Percentiles rank a stretch among this genome's conserved stretches.
Conservation (phyloP, 2,329 filamentous ascomycete species). For the Talaromyces funiculosus region DNA sequence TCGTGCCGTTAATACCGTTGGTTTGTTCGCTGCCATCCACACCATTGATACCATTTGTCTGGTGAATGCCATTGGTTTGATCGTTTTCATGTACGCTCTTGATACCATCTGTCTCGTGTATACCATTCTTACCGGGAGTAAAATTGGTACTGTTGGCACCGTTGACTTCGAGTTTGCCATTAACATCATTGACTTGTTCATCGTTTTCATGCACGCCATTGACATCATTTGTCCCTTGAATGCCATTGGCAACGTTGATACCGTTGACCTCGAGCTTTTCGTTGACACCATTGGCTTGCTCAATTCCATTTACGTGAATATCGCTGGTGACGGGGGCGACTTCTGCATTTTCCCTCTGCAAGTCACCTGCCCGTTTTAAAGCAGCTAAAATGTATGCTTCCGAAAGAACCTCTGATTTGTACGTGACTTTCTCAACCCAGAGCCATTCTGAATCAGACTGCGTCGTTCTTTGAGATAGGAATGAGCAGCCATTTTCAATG, state of each 20-base stretch:
- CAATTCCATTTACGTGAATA: not conserved
- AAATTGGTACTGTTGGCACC: too few relatives aligned
- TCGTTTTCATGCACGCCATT: not conserved
- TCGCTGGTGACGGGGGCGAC: not conserved
- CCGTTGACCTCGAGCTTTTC: not conserved
- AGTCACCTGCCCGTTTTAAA: conserved; percentile 9
- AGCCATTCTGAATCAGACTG: conserved; percentile 14
- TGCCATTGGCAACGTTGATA: not conserved
- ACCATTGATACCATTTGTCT: not conserved
- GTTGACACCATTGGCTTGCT: not conserved
- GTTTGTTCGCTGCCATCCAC: not conserved
- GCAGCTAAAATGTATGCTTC: conserved; percentile 27
- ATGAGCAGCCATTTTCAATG: not conserved
- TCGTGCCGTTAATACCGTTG: not conserved
- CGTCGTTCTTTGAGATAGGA: not conserved
- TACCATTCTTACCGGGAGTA: too few relatives aligned
- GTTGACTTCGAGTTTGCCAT: too few relatives aligned
- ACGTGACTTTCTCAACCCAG: conserved; percentile 23
- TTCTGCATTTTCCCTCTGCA: not conserved
- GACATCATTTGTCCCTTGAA: not conserved
- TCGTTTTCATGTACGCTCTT: too few relatives aligned
- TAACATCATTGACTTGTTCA: not conserved
- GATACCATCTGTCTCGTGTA: too few relatives aligned
- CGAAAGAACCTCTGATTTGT: conserved; percentile 18
- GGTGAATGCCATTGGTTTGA: not conserved